Conservation (phyloP, 495 filamentous ascomycete species). For the Echria macrotheca region DNA sequence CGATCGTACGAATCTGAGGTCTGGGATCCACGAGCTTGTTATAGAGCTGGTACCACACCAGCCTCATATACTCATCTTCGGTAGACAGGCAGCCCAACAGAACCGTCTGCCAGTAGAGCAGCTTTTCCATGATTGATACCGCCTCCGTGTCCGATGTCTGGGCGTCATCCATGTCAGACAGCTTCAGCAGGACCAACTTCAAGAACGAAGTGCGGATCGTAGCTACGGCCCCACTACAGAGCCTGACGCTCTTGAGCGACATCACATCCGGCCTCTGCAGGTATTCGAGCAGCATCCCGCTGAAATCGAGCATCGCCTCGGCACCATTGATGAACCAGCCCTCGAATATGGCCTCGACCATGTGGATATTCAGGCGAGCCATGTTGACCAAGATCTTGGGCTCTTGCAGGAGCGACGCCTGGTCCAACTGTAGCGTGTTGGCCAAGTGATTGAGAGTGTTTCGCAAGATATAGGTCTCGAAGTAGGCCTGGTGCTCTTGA, state of each 20-base stretch:
- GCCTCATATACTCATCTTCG: slow-evolving; percentile 68
- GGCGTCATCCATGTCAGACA: slow-evolving; percentile 74
- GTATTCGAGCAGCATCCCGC: slow-evolving; percentile 79
- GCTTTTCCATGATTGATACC: slow-evolving; percentile 66
- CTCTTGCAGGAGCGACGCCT: slow-evolving; percentile 68
- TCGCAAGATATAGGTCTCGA: slow-evolving; percentile 82
- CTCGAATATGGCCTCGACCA: slow-evolving; percentile 87
- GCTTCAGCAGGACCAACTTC: slow-evolving; percentile 65
- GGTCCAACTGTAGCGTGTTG: slow-evolving; percentile 63
- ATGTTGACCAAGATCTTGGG: slow-evolving; percentile 82
- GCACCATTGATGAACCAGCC: slow-evolving; percentile 92
- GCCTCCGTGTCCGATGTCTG: slow-evolving; percentile 52
- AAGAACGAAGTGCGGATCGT: slow-evolving; percentile 72
- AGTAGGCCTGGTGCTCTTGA: slow-evolving; percentile 88
- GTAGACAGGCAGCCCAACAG: slow-evolving; percentile 69
- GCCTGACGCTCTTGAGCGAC: slow-evolving; percentile 72
- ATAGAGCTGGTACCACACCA: slow-evolving; percentile 89
- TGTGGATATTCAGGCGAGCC: slow-evolving; percentile 67
- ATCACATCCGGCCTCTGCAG: slow-evolving; percentile 81
- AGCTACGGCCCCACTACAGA: slow-evolving; percentile 74
- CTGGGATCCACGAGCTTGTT: slow-evolving; percentile 65
- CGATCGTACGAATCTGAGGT: slow-evolving; percentile 61
- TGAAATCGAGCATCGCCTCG: slow-evolving; percentile 75
- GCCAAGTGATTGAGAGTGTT: slow-evolving; percentile 67
- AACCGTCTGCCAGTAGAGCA: slow-evolving; percentile 93